A percentile compares a stretch with the other conserved stretches of the same genome.
Conservation (phyloP, 208 protist genomes). For the Sergeia podlipaevii region DNA sequence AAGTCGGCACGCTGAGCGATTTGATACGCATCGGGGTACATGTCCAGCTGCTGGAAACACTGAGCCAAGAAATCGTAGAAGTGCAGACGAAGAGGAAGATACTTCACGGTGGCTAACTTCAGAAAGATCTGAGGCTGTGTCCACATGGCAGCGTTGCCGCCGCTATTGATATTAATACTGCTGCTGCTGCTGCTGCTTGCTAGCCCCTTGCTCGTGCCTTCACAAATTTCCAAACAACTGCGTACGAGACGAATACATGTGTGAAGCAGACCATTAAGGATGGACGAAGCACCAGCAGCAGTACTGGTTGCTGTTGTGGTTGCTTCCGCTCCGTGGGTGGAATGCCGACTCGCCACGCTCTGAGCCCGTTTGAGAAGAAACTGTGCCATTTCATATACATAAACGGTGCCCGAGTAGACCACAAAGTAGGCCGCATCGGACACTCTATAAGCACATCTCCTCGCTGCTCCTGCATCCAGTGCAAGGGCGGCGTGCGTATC, state of each 20-base stretch:
- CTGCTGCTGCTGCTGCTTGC: too few species aligned
- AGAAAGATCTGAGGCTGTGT: constrained; percentile 17
- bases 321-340: too few species aligned
- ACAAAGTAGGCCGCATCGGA: constrained; percentile 42
- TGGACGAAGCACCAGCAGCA: too few species aligned
- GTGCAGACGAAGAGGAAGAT: constrained; percentile 65
- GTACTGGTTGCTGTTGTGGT: constrained; percentile 2
- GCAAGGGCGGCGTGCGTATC: constrained; percentile 1
- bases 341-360: too few species aligned
- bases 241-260: not conserved
- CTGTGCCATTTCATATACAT: constrained; percentile 68
- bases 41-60: constrained; percentile 42
- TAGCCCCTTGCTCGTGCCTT: constrained; percentile 8
- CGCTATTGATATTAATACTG: too few species aligned
- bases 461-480: not conserved
- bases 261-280: too few species aligned
- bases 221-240: constrained; percentile 23
- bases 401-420: constrained; percentile 45
- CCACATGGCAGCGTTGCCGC: not conserved
- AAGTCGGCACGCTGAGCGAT: constrained; percentile 34
- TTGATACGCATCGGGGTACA: constrained; percentile 32
- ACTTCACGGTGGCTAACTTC: constrained; percentile 61
- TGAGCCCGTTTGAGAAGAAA: constrained; percentile 28
- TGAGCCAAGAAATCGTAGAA: constrained; percentile 57
- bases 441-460: constrained; percentile 22